phyloP scores from a whole-genome alignment of 2,329 filamentous ascomycete genomes.

The Endocalyx cinctus region DNA sequence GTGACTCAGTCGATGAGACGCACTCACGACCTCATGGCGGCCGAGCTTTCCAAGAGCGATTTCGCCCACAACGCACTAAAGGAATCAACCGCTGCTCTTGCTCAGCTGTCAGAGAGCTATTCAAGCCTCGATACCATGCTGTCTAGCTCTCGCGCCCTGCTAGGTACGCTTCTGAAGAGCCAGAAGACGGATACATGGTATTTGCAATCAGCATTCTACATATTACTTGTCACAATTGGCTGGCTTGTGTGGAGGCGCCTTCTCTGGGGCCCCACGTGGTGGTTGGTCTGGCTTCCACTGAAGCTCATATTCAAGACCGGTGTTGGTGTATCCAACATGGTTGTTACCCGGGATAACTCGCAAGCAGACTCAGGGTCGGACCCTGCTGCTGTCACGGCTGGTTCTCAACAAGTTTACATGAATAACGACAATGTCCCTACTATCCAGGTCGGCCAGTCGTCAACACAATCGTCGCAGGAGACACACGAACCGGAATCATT shows the following conservation, averaged over 20 bases:
- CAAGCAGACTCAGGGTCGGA: conserved; percentile 19
- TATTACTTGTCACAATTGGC: conserved; percentile 68
- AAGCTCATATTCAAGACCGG: conserved; percentile 58
- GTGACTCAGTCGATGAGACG: conserved; percentile 79
- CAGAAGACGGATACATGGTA: conserved; percentile 99
- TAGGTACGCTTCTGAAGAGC: conserved; percentile 74
- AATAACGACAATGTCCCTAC: conserved; percentile 43
- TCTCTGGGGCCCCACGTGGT: conserved; percentile 86
- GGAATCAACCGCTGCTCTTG: conserved; percentile 78
- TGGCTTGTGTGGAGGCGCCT: conserved; percentile 86
- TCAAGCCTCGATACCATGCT: conserved; percentile 73
- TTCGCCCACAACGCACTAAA: conserved; percentile 87
- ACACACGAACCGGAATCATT: conserved; percentile 32
- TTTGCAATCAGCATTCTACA: conserved; percentile 81
- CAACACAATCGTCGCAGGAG: conserved; percentile 19
- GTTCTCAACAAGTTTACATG: conserved; percentile 18
- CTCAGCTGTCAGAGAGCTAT: conserved; percentile 76
- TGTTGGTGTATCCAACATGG: conserved; percentile 49
- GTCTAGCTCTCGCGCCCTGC: conserved; percentile 65
- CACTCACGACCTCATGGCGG: conserved; percentile 81
- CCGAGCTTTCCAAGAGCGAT: conserved; percentile 78
- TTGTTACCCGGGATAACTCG: conserved; percentile 37
- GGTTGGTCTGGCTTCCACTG: conserved; percentile 81
- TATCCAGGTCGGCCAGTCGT: conserved; percentile 38
- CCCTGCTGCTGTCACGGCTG: conserved; percentile 16